These are phyloP conservation scores for Candida anglica DNA, from an alignment of 805 yeast species.

Conservation along the genomic window DNA sequence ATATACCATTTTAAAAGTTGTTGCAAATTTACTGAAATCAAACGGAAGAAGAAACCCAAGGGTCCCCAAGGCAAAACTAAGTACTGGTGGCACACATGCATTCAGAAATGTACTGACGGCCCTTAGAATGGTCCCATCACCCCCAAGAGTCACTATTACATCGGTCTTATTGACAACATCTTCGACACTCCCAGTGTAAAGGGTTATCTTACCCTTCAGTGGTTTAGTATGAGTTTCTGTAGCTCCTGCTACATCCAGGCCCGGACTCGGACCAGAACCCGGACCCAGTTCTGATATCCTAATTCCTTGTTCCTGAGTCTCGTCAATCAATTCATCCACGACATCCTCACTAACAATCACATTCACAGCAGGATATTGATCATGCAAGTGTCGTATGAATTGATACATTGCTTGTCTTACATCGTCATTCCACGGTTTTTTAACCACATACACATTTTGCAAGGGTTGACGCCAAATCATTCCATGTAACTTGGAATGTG, in stretches of 20 bases:
- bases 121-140: slow-evolving; percentile 88
- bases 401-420: slow-evolving; percentile 65
- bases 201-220: slow-evolving; percentile 12
- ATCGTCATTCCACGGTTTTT: slow-evolving; percentile 73
- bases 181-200: slow-evolving; percentile 56
- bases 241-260: neutral
- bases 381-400: slow-evolving; percentile 59
- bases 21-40: slow-evolving; percentile 58
- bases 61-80: slow-evolving; percentile 87
- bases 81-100: slow-evolving; percentile 78
- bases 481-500: slow-evolving; percentile 58
- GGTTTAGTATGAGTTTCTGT: too few species aligned
- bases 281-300: slow-evolving; percentile 5
- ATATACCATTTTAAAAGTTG: slow-evolving; percentile 64
- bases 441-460: slow-evolving; percentile 72
- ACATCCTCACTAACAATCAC: slow-evolving; percentile 75
- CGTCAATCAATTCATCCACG: slow-evolving; percentile 58
- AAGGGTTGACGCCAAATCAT: slow-evolving; percentile 71
- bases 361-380: slow-evolving; percentile 65
- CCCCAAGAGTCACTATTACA: slow-evolving; percentile 84
- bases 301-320: slow-evolving; percentile 6
- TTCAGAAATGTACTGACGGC: slow-evolving; percentile 78
- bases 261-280: neutral
- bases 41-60: slow-evolving; percentile 87
- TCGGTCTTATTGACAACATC: slow-evolving; percentile 70